A percentile compares a stretch with the other conserved stretches of the same genome.
These are phyloP conservation scores for Trifolium fragiferum DNA, from an alignment of 306 rosid species.

Conservation along the genomic window DNA sequence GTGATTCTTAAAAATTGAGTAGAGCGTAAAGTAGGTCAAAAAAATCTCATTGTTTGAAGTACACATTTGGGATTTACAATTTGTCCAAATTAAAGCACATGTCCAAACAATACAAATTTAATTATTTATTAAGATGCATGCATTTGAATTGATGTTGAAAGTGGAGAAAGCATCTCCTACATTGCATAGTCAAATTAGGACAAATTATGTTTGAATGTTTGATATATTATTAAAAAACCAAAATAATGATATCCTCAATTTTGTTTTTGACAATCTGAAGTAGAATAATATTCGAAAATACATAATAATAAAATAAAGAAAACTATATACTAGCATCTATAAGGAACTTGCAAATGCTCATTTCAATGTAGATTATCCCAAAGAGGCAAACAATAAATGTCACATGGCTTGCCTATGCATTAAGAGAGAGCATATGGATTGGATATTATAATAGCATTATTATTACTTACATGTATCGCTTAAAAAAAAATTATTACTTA, in stretches of 20 bases:
- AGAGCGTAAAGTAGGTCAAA: too few species aligned
- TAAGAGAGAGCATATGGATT: too few species aligned
- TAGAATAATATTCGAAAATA: neutral
- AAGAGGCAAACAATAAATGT: constrained; percentile 20
- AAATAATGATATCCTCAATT: neutral
- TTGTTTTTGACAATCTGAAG: neutral
- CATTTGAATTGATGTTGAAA: neutral
- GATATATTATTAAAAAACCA: neutral
- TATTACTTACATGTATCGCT: too few species aligned
- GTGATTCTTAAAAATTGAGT: too few species aligned
- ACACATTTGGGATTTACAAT: too few species aligned
- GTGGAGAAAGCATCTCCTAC: neutral
- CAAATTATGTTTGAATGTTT: neutral
- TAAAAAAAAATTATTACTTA: too few species aligned
- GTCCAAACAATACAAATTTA: neutral
- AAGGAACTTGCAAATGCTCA: neutral
- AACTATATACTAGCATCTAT: too few species aligned
- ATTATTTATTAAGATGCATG: neutral
- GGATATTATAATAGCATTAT: too few species aligned
- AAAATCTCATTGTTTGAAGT: too few species aligned
- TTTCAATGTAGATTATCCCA: neutral
- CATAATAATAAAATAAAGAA: neutral
- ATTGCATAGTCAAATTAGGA: neutral
- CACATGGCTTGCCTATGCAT: too few species aligned
- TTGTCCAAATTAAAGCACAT: too few species aligned